phyloP scores from a whole-genome alignment of 139 green algal species.

The Micromonas commoda region DNA sequence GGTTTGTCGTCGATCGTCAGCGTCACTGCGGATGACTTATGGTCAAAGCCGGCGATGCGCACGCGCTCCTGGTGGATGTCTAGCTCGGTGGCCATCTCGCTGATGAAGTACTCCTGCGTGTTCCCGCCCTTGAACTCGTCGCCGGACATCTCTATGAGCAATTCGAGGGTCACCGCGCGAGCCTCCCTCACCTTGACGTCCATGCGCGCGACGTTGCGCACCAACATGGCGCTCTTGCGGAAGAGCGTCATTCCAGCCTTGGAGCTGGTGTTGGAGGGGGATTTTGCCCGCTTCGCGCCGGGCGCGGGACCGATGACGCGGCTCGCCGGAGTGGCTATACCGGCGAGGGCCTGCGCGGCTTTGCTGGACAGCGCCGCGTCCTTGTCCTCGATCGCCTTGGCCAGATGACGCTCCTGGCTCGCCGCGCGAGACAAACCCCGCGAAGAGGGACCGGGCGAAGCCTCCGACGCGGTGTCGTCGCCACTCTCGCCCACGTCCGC shows the following conservation, averaged over 20 bases:
- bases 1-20: not conserved
- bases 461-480: too few species aligned
- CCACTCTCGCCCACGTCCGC: not conserved
- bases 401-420: too few species aligned
- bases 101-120: constrained; percentile 18
- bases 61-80: not conserved
- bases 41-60: not conserved
- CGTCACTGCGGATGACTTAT: not conserved
- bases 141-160: not conserved
- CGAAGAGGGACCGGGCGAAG: too few species aligned
- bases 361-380: not conserved
- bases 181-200: not conserved
- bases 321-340: not conserved
- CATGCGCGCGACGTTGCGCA: not conserved
- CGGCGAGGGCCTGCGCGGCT: not conserved
- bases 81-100: constrained; percentile 17
- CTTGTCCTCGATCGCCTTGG: not conserved
- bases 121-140: not conserved
- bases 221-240: not conserved
- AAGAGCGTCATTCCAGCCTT: not conserved
- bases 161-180: not conserved
- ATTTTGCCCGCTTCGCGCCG: not conserved
- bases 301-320: not conserved
- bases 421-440: too few species aligned
- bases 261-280: not conserved